Evolutionary conservation across 2,329 filamentous ascomycete genomes (phyloP).

Genomic region (Alternaria gansuensis): DNA sequence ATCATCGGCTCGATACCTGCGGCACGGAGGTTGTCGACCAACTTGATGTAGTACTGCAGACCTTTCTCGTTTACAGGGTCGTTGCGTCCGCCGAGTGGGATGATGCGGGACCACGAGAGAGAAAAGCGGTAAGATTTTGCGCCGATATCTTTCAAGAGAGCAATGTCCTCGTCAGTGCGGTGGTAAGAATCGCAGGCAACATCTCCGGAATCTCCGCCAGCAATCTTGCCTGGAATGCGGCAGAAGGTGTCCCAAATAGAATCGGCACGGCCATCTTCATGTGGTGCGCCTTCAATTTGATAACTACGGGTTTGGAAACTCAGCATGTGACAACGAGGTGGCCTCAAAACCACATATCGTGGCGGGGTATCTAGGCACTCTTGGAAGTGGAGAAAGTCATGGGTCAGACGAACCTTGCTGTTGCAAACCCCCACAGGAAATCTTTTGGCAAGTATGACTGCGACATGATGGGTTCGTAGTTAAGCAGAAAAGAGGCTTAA

Average conservation of each 20-base stretch:
- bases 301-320: constrained; percentile 66
- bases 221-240: constrained; percentile 81
- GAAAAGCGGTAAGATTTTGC: constrained; percentile 84
- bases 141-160: constrained; percentile 76
- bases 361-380: constrained; percentile 31
- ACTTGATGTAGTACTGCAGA: constrained; percentile 78
- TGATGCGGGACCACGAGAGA: constrained; percentile 82
- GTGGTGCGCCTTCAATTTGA: constrained; percentile 81
- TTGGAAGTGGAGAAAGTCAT: constrained; percentile 25
- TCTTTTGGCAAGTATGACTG: constrained; percentile 51
- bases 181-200: constrained; percentile 90
- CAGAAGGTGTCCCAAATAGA: constrained; percentile 95
- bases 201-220: constrained; percentile 76
- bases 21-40: constrained; percentile 78
- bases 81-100: constrained; percentile 82
- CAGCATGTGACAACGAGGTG: constrained; percentile 28
- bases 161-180: constrained; percentile 78
- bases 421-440: constrained; percentile 56
- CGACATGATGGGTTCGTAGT: constrained; percentile 40
- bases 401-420: constrained; percentile 51
- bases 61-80: constrained; percentile 83
- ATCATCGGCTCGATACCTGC: constrained; percentile 82
- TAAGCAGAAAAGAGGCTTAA: constrained; percentile 20
- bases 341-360: constrained; percentile 19
- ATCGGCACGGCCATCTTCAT: constrained; percentile 79